Base-by-base conservation (phyloP, 345 rosid genomes). In the Syzygium aromaticum region DNA sequence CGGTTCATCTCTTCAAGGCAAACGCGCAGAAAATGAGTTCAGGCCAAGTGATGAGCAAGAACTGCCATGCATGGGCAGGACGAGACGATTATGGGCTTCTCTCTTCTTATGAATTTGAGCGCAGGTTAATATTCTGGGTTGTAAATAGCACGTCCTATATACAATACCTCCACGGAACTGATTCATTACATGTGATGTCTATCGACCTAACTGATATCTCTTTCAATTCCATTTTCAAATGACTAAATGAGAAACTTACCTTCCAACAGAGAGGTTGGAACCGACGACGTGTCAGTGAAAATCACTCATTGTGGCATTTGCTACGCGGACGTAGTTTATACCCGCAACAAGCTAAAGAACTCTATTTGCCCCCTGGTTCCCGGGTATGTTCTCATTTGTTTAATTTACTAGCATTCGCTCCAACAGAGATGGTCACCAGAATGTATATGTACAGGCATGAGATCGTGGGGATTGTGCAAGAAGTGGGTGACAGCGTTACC, bases 261-360 rank as follows among this genome's bases (percentile, higher is more conserved):
- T 33, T 64, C 43, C 23, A 16, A 64, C 77, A 64, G 77, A 64
- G 40, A 5, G 33, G 77, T 64, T 5, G 84, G 89, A 52, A 54
- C 28, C 82, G 28, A 64, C 5, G 84, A 87, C 23, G 84, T 87
- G 21, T 43, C 67, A 3, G 17, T 87, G 52, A 87, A 64, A 40
- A 84, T 87, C 52, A 51, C 77, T 43, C 77, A 87, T 23, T 84
- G 89, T 25, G 88, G 89, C 6, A 51, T 87, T 19, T 87, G 89
- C 61, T 84, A 87, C 25, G 85, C 86, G 12, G 86, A 84, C 28
- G 86, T 84, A 12, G 82, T 51, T 73, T 59, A 11, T 28, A 84
- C 85, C 10, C 61, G 43, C 63, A 67, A 67, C 59, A 84, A 84
- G 51, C 52, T 52, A 56, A 84, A 84, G 40, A 25, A 53, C 16